These are phyloP conservation scores for Suillus variegatus DNA, from an alignment of 768 basidiomycete species.

Conservation along the genomic window DNA sequence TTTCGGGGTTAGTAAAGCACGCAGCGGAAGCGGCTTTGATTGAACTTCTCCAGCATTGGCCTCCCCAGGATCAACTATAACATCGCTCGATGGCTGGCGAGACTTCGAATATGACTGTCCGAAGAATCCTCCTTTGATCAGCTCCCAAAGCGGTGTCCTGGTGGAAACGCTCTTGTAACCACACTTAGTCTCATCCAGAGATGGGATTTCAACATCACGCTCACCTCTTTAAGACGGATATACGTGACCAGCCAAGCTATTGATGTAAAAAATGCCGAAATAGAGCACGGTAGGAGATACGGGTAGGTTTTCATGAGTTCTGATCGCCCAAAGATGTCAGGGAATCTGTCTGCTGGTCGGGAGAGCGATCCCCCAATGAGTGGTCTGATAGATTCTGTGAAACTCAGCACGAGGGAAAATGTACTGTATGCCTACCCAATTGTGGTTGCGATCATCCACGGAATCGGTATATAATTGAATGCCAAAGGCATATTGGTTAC, in stretches of 20 bases:
- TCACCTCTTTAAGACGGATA: neutral
- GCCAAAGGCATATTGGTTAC: constrained; percentile 36
- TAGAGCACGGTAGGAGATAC: constrained; percentile 72
- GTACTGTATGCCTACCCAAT: constrained; percentile 37
- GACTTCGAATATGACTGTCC: neutral
- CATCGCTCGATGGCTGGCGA: neutral
- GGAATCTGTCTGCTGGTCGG: constrained; percentile 67
- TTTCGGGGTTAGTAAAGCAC: constrained; percentile 48
- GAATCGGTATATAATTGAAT: constrained; percentile 59
- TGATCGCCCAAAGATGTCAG: constrained; percentile 53
- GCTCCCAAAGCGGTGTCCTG: neutral
- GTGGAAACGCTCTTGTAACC: neutral
- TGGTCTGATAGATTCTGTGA: constrained; percentile 42
- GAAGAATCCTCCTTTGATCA: neutral
- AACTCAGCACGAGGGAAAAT: constrained; percentile 12
- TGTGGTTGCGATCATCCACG: constrained; percentile 44
- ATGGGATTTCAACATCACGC: neutral
- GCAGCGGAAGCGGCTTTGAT: constrained; percentile 42
- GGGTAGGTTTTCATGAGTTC: constrained; percentile 65
- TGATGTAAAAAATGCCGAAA: constrained; percentile 36
- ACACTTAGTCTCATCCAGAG: neutral
- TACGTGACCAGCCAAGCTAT: neutral
- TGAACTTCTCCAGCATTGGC: neutral
- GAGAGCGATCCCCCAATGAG: constrained; percentile 67
- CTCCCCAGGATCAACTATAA: neutral